These are phyloP conservation scores for Pyrenophora seminiperda DNA, from an alignment of 2,329 filamentous ascomycete species.

Conservation along the genomic window DNA sequence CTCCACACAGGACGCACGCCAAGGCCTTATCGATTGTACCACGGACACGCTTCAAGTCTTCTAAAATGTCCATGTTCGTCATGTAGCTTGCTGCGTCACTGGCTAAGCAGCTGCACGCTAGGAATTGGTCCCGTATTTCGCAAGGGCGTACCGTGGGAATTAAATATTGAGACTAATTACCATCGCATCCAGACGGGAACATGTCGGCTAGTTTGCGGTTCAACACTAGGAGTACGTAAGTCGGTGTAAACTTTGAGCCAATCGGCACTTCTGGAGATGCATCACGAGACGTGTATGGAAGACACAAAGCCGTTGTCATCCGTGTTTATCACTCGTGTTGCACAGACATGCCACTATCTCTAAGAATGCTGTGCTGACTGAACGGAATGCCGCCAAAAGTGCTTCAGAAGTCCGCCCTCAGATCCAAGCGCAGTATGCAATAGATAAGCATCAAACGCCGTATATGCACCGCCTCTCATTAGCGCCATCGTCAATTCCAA, in stretches of 20 bases:
- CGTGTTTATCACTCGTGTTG: slow-evolving; percentile 31
- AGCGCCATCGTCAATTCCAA: slow-evolving; percentile 18
- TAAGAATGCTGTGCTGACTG: slow-evolving; percentile 8
- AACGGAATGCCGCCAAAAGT: slow-evolving; percentile 7
- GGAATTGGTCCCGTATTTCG: too few relatives aligned
- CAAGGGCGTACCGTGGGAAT: background rate
- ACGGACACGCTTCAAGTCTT: slow-evolving; percentile 19
- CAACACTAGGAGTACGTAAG: slow-evolving; percentile 31
- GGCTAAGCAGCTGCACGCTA: background rate
- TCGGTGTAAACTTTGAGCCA: slow-evolving; percentile 18
- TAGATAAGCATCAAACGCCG: slow-evolving; percentile 23
- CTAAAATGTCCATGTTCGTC: background rate
- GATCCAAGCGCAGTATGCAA: slow-evolving; percentile 26
- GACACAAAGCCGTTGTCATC: slow-evolving; percentile 37
- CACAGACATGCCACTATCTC: slow-evolving; percentile 14
- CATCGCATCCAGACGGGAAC: background rate
- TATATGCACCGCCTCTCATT: slow-evolving; percentile 22
- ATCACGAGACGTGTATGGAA: slow-evolving; percentile 12
- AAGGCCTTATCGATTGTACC: slow-evolving; percentile 8
- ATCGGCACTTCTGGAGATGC: slow-evolving; percentile 23
- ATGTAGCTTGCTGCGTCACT: background rate
- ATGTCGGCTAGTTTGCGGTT: slow-evolving; percentile 2
- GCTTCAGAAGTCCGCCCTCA: slow-evolving; percentile 20
- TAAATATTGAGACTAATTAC: background rate
- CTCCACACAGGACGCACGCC: slow-evolving; percentile 17